Evolutionary conservation across 495 filamentous ascomycete species (phyloP).

Genomic region (Symbiotaphrina buchneri): DNA sequence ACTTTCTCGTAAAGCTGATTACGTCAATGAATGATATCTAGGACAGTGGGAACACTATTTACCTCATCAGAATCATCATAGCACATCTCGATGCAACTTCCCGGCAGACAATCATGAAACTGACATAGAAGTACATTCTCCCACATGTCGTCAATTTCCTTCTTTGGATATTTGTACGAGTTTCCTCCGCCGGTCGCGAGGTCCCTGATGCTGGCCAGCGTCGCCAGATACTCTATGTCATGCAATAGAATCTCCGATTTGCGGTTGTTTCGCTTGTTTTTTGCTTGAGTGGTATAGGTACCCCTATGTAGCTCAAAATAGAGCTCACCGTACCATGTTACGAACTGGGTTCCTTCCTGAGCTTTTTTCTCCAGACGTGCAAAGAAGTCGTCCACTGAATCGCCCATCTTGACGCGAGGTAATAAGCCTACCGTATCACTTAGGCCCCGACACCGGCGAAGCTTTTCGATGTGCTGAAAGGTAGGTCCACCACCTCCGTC

Average conservation of each 20-base stretch:
- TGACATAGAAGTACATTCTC: conserved; percentile 70
- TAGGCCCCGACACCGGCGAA: conserved; percentile 81
- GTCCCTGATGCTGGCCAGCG: conserved; percentile 51
- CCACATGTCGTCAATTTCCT: conserved; percentile 84
- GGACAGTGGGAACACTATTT: conserved; percentile 5
- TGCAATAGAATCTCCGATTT: conserved; percentile 64
- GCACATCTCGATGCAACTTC: conserved; percentile 92
- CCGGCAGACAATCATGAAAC: conserved; percentile 92
- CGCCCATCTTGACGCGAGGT: conserved; percentile 73
- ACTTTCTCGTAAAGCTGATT: conserved; percentile 50
- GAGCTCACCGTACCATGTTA: conserved; percentile 94
- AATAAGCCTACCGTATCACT: conserved; percentile 68
- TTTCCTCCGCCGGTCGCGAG: conserved; percentile 11
- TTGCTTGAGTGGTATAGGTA: conserved; percentile 90
- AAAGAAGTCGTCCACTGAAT: conserved; percentile 93
- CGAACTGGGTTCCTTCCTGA: conserved; percentile 50
- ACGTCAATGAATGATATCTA: conserved; percentile 4
- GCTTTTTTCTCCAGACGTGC: conserved; percentile 51
- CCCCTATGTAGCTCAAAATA: conserved; percentile 95
- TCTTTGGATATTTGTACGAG: conserved; percentile 72
- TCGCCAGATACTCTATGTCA: conserved; percentile 75
- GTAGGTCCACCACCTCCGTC: conserved; percentile 92
- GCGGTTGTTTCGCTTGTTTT: conserved; percentile 89
- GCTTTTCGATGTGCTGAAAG: conserved; percentile 83
- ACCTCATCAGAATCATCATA: conserved; percentile 79